phyloP scores from a whole-genome alignment of 1,139 yeast species.

The Blastobotrys petasosporus region DNA sequence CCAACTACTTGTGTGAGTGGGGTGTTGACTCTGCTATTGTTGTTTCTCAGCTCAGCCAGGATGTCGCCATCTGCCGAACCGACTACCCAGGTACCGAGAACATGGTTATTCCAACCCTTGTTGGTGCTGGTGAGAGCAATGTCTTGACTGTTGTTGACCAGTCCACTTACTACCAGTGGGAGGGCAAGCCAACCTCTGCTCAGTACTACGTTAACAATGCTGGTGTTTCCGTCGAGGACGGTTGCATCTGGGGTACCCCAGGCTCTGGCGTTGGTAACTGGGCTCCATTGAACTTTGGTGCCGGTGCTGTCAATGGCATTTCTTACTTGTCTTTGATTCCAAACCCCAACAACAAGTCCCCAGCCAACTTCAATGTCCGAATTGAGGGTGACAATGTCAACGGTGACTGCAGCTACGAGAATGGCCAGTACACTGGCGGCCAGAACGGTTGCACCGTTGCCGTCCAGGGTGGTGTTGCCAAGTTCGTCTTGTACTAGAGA shows the following conservation, averaged over 20 bases:
- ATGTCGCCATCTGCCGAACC: constrained; percentile 89
- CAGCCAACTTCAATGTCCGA: constrained; percentile 82
- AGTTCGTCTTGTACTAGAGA: constrained; percentile 52
- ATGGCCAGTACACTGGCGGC: constrained; percentile 72
- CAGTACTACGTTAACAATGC: constrained; percentile 97
- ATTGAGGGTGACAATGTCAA: constrained; percentile 64
- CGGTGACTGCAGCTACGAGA: constrained; percentile 76
- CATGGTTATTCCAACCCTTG: constrained; percentile 90
- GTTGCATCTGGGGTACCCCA: constrained; percentile 83
- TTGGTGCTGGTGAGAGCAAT: constrained; percentile 57
- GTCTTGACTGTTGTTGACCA: constrained; percentile 77
- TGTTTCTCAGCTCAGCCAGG: constrained; percentile 53
- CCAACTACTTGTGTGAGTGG: constrained; percentile 74
- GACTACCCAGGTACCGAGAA: constrained; percentile 99
- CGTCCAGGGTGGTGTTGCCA: constrained; percentile 75
- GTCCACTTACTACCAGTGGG: constrained; percentile 72
- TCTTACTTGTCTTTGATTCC: constrained; percentile 90
- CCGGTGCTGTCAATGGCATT: constrained; percentile 74
- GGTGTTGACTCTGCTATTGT: constrained; percentile 67
- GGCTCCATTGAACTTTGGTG: constrained; percentile 96
- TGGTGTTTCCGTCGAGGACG: constrained; percentile 82
- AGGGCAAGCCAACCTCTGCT: constrained; percentile 77
- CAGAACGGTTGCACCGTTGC: constrained; percentile 90
- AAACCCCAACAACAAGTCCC: constrained; percentile 76
- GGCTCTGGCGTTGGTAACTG: constrained; percentile 91